Evolutionary conservation across 257 asterid genomes (phyloP).

Genomic region (Solanum neorickii): DNA sequence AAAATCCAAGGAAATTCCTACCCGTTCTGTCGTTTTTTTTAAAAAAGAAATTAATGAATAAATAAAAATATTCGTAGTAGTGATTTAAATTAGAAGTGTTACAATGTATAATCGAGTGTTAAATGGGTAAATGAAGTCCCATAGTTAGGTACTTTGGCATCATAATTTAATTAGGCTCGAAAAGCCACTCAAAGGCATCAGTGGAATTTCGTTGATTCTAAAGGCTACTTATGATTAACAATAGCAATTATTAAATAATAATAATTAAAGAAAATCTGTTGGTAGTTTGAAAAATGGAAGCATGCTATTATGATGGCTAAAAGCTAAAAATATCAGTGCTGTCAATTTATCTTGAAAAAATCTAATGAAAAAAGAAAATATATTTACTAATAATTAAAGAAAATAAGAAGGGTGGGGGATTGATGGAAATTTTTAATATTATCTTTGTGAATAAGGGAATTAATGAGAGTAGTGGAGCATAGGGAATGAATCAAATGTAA

Average conservation of each 20-base stretch:
- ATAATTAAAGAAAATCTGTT: not conserved
- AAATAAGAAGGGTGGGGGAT: not conserved
- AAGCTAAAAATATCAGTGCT: not conserved
- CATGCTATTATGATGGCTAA: not conserved
- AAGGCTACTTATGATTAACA: slow-evolving; percentile 1
- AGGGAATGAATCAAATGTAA: not conserved
- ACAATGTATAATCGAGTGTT: not conserved
- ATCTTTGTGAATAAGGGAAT: not conserved
- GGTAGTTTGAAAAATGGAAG: not conserved
- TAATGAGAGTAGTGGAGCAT: not conserved
- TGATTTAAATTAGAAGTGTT: not conserved
- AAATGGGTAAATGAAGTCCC: not conserved
- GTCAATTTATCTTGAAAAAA: not conserved
- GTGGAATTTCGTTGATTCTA: slow-evolving; percentile 12
- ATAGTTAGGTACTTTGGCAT: not conserved
- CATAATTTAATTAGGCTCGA: not conserved
- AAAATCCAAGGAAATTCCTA: too few species aligned
- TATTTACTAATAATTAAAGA: not conserved
- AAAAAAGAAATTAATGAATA: too few species aligned
- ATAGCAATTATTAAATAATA: not conserved
- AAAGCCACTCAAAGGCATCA: not conserved
- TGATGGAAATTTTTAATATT: not conserved
- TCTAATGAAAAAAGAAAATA: not conserved
- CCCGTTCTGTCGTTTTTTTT: too few species aligned
- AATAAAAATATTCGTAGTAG: not conserved